Evolutionary conservation across 805 yeast genomes (phyloP), one percentile per base, ranked within the genome.

Genomic region (Millerozyma miso): DNA sequence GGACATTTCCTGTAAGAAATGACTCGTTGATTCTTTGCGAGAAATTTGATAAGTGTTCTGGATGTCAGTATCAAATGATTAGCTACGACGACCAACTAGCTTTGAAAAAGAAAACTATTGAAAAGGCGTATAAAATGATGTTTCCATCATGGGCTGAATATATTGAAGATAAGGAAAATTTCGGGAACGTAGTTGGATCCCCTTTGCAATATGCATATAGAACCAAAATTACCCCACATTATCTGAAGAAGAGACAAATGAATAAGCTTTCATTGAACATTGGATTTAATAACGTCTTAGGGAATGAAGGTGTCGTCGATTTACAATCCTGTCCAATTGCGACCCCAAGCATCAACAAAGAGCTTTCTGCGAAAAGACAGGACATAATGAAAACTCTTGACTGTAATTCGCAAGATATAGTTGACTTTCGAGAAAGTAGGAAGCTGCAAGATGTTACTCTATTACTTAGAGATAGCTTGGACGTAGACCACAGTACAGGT

Each of bases 41-140:
- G 7, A 60, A 67, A 33, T 72, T 72, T 44, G 48, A 59, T 7
- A 48, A 44, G 23, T 72, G 77, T 42, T 50, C 57, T 37, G 77
- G 76, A 1, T 72, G 77, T 46, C 71, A 70, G 39, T 55, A 65
- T 16, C 77, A 72, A 43, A 68, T 67, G 73, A 23, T 71, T 14
- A 43, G 54, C 3, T 65, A 71, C 40, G 64, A 63, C 3, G 57
- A 62, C n/a, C 77, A 72, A 45, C 53, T 71, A 16, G 39, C 45
- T 2, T 58, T 58, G 40, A 72, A 72, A 44, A 52, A 53, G 37
- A 38, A 42, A 4, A 50, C 59, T 1, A 63, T 72, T 15, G 35
- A 51, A 13, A 60, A 55, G 36, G 77, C 76, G 2, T 71, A 53
- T 43, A 42, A 45, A 13, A 66, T 48, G 44, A 67, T 67, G 45